A percentile compares a stretch with the other conserved stretches of the same genome.
Evolutionary conservation across 208 protist species (phyloP).

Genomic region (Crithidia mellificae): DNA sequence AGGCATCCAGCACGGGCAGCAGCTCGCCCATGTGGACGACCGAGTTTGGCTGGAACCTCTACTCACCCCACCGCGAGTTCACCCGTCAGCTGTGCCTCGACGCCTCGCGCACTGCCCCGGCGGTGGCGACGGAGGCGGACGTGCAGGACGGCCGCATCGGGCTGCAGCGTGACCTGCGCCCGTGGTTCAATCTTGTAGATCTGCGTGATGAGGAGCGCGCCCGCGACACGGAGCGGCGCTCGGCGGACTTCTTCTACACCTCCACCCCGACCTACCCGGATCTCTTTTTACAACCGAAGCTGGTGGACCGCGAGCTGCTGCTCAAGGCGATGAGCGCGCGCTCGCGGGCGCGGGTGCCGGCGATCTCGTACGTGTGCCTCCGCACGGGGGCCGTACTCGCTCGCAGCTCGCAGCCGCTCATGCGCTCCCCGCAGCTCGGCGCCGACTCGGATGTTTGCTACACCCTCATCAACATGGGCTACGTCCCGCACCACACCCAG

Average conservation of each 20-base stretch:
- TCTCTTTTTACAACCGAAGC: slow-evolving; percentile 56
- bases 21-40: slow-evolving; percentile 22
- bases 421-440: slow-evolving; percentile 34
- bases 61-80: slow-evolving; percentile 52
- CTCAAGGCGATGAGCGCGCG: slow-evolving; percentile 60
- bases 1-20: slow-evolving; percentile 6
- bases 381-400: slow-evolving; percentile 62
- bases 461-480: slow-evolving; percentile 46
- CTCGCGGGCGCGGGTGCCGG: slow-evolving; percentile 80
- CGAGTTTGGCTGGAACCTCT: slow-evolving; percentile 86
- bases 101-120: slow-evolving; percentile 22
- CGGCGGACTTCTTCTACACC: slow-evolving; percentile 32
- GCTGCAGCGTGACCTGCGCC: slow-evolving; percentile 50
- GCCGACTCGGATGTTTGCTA: slow-evolving; percentile 60
- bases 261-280: slow-evolving; percentile 78
- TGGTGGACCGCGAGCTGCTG: slow-evolving; percentile 51
- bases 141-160: slow-evolving; percentile 32
- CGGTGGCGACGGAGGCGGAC: slow-evolving; percentile 22
- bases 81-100: slow-evolving; percentile 55
- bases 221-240: slow-evolving; percentile 4
- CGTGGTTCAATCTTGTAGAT: slow-evolving; percentile 59
- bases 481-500: slow-evolving; percentile 12
- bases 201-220: slow-evolving; percentile 25
- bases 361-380: slow-evolving; percentile 79
- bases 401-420: slow-evolving; percentile 85